These are phyloP conservation scores for Peniophora sp. DNA, from an alignment of 1,284 basidiomycete species.

Conservation along the genomic window DNA sequence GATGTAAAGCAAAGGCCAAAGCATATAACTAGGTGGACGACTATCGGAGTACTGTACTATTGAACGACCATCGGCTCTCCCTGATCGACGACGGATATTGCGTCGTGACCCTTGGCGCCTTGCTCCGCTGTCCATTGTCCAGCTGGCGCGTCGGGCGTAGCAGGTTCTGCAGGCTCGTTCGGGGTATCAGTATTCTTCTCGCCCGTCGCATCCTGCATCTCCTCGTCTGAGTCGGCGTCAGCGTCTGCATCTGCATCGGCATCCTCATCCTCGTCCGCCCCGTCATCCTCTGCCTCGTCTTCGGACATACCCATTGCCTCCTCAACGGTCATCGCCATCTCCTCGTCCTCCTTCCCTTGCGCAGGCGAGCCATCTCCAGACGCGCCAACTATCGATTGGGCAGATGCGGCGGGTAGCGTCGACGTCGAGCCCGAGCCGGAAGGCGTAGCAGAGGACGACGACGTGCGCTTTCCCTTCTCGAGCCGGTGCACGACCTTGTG, in stretches of 20 bases:
- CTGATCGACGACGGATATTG: not conserved
- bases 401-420: conserved; percentile 8
- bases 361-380: not conserved
- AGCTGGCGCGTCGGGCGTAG: conserved; percentile 1
- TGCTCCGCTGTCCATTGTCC: not conserved
- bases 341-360: conserved; percentile 5
- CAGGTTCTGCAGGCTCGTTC: conserved; percentile 21
- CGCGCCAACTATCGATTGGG: not conserved
- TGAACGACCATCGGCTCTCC: not conserved
- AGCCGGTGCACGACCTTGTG: conserved; percentile 58
- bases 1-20: no score
- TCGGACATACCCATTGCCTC: conserved; percentile 17
- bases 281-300: conserved; percentile 14
- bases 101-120: not conserved
- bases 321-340: conserved; percentile 12
- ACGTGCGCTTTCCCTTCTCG: conserved; percentile 29
- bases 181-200: conserved; percentile 18
- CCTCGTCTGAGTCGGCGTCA: conserved; percentile 3
- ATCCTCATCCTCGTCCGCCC: conserved; percentile 16
- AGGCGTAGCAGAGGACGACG: conserved; percentile 11
- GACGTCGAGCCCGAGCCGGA: conserved; percentile 4
- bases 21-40: no score
- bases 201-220: conserved; percentile 15
- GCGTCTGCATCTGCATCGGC: conserved; percentile 11
- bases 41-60: not conserved